phyloP scores from a whole-genome alignment of 805 yeast genomes.

The Barnettozyma pratensis region DNA sequence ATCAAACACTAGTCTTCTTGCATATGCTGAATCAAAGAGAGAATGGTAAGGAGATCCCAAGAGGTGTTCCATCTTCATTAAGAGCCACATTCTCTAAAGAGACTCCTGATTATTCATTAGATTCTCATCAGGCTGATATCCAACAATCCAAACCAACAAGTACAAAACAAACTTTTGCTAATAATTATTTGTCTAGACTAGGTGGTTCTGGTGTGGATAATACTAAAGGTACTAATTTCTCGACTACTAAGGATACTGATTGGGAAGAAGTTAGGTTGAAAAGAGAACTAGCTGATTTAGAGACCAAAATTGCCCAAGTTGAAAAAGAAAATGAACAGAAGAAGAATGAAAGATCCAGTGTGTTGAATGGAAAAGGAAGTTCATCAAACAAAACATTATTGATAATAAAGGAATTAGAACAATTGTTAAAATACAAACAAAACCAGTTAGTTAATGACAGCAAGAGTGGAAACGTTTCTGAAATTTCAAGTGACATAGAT shows the following conservation, averaged over 20 bases:
- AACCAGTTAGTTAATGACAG: conserved; percentile 41
- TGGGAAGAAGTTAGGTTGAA: conserved; percentile 89
- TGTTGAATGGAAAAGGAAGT: conserved; percentile 23
- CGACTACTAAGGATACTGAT: conserved; percentile 66
- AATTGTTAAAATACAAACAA: conserved; percentile 73
- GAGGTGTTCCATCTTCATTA: conserved; percentile 90
- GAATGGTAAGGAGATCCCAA: conserved; percentile 78
- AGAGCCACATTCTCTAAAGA: conserved; percentile 90
- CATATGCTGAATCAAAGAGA: conserved; percentile 90
- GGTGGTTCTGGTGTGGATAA: conserved; percentile 38
- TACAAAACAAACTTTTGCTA: conserved; percentile 41
- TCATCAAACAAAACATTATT: conserved; percentile 24
- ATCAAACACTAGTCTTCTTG: conserved; percentile 82
- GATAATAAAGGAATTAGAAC: conserved; percentile 68
- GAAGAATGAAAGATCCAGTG: conserved; percentile 25
- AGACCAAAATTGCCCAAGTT: conserved; percentile 54
- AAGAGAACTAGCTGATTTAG: conserved; percentile 73
- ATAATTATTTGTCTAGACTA: conserved; percentile 48
- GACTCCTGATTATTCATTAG: conserved; percentile 64
- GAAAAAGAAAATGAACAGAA: conserved; percentile 40
- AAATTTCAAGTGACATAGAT: conserved; percentile 56
- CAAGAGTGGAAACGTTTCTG: conserved; percentile 35
- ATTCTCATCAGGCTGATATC: conserved; percentile 43
- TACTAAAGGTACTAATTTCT: conserved; percentile 62
- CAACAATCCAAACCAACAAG: conserved; percentile 20